A percentile compares a stretch with the other conserved stretches of the same genome.
phyloP scores from a whole-genome alignment of 176 grass and related monocot genomes.

The Aegilops longissima region DNA sequence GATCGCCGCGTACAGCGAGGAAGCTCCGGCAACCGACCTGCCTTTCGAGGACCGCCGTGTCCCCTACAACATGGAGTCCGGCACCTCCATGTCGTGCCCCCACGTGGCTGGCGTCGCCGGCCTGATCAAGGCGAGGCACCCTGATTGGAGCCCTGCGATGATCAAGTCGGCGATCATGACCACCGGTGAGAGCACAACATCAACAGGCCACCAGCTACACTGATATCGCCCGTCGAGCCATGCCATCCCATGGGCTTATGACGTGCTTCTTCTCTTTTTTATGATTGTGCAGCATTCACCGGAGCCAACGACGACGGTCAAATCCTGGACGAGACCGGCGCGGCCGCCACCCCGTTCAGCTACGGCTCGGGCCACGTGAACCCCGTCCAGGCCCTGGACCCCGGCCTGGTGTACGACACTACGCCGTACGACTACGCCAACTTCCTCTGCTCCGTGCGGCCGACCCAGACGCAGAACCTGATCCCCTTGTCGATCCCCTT shows the following conservation, averaged over 20 bases:
- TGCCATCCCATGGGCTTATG: background rate
- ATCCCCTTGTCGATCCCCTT: background rate
- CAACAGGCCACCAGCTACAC: background rate
- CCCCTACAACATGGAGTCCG: slow-evolving; percentile 51
- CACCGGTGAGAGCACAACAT: slow-evolving; percentile 37
- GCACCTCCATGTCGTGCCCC: slow-evolving; percentile 87
- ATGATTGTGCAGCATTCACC: slow-evolving; percentile 43
- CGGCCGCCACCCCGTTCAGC: slow-evolving; percentile 52
- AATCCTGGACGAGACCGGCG: slow-evolving; percentile 37
- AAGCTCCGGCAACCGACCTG: slow-evolving; percentile 24
- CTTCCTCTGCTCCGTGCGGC: slow-evolving; percentile 53
- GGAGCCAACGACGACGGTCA: slow-evolving; percentile 14
- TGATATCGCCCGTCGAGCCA: background rate
- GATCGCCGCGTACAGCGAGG: slow-evolving; percentile 50
- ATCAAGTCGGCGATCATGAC: slow-evolving; percentile 88
- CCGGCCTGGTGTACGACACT: slow-evolving; percentile 67
- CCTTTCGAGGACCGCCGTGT: slow-evolving; percentile 49
- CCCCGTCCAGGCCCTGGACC: slow-evolving; percentile 55
- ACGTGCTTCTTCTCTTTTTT: too few relatives aligned
- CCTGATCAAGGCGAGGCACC: slow-evolving; percentile 51
- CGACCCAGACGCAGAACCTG: slow-evolving; percentile 21
- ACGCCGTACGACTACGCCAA: slow-evolving; percentile 53
- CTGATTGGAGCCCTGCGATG: slow-evolving; percentile 64
- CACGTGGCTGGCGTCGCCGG: slow-evolving; percentile 55
- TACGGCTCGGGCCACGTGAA: slow-evolving; percentile 56